Percentiles rank a stretch among this genome's conserved stretches.
These are phyloP conservation scores for Lentinula lateritia DNA, from an alignment of 768 basidiomycete genomes.

Conservation along the genomic window DNA sequence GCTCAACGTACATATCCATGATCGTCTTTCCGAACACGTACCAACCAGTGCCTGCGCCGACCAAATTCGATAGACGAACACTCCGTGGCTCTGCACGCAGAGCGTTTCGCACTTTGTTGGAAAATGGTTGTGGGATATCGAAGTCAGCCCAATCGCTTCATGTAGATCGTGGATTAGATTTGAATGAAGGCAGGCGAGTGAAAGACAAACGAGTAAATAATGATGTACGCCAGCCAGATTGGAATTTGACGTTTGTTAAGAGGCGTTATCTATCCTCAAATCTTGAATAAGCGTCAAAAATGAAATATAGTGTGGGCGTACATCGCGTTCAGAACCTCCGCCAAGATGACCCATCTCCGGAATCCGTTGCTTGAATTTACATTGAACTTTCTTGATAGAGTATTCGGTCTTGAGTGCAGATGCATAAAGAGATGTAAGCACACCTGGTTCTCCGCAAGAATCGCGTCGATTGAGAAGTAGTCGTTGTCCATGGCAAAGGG, in stretches of 20 bases:
- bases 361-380: slow-evolving; percentile 84
- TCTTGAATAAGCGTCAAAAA: slow-evolving; percentile 7
- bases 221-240: slow-evolving; percentile 85
- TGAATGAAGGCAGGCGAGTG: neutral
- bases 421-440: neutral
- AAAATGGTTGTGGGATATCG: slow-evolving; percentile 75
- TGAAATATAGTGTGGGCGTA: slow-evolving; percentile 28
- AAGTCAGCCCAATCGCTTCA: slow-evolving; percentile 85
- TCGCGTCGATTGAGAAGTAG: slow-evolving; percentile 89
- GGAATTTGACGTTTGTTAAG: slow-evolving; percentile 78
- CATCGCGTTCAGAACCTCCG: slow-evolving; percentile 80
- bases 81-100: slow-evolving; percentile 84
- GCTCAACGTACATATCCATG: slow-evolving; percentile 62
- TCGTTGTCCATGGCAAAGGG: slow-evolving; percentile 68
- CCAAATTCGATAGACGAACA: slow-evolving; percentile 76
- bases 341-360: slow-evolving; percentile 86
- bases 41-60: slow-evolving; percentile 87
- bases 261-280: slow-evolving; percentile 58
- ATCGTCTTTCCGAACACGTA: slow-evolving; percentile 88
- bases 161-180: neutral
- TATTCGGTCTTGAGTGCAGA: neutral
- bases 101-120: slow-evolving; percentile 73
- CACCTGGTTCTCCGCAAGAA: slow-evolving; percentile 89
- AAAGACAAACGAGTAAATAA: slow-evolving; percentile 65
- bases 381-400: slow-evolving; percentile 74